phyloP scores from a whole-genome alignment of 2,329 filamentous ascomycete species.

The Fusarium subglutinans region DNA sequence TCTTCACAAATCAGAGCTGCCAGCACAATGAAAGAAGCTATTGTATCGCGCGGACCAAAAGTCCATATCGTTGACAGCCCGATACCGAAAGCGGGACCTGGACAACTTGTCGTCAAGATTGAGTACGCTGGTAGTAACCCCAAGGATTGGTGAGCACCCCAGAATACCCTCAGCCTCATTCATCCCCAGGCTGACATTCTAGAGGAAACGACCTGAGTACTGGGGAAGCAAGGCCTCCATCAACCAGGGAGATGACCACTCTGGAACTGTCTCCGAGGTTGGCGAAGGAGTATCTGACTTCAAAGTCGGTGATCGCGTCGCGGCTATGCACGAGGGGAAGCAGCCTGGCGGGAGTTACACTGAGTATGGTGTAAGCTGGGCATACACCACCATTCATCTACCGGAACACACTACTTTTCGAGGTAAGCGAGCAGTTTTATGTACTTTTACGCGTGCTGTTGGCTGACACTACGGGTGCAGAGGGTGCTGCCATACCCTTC shows the following conservation, averaged over 20 bases:
- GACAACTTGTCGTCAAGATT: conserved; percentile 16
- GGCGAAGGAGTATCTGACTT: conserved; percentile 20
- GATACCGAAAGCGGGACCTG: conserved; percentile 5
- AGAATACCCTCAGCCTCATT: no score
- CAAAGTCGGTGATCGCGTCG: conserved; percentile 20
- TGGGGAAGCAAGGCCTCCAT: conserved; percentile 14
- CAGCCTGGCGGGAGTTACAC: conserved; percentile 18
- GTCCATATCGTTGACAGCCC: conserved; percentile 11
- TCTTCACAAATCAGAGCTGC: background rate
- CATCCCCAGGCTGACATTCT: background rate
- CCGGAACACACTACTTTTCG: conserved; percentile 4
- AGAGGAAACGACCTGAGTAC: conserved; percentile 22
- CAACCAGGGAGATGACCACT: conserved; percentile 23
- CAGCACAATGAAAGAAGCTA: conserved; percentile 26
- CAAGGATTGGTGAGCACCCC: conserved; percentile 12
- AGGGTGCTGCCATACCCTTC: conserved; percentile 16
- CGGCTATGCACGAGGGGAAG: conserved; percentile 29
- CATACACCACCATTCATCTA: conserved; percentile 15
- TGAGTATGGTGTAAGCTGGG: conserved; percentile 22
- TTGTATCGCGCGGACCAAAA: conserved; percentile 4
- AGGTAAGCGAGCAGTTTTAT: background rate
- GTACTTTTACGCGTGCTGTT: rapidly evolving
- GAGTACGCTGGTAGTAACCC: conserved; percentile 16
- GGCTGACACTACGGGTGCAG: background rate
- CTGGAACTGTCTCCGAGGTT: conserved; percentile 5